phyloP scores from a whole-genome alignment of 129 eudicot species.

The Helianthus annuus region DNA sequence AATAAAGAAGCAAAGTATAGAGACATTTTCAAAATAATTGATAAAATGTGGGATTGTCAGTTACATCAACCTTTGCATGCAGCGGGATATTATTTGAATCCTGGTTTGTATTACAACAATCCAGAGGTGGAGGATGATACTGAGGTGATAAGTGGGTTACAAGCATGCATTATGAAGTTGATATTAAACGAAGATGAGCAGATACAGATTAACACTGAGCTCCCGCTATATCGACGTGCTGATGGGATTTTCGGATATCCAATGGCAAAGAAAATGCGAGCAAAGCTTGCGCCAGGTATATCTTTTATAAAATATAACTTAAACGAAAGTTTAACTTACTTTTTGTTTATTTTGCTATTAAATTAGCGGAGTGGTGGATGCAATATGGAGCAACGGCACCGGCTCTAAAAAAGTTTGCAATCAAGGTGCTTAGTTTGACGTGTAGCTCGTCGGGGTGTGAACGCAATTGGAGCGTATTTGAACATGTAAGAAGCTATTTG shows the following conservation, averaged over 20 bases:
- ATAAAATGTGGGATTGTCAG: slow-evolving; percentile 25
- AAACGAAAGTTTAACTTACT: too few relatives aligned
- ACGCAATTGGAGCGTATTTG: not conserved
- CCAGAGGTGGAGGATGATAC: too few relatives aligned
- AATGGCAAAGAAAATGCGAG: not conserved
- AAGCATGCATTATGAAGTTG: too few relatives aligned
- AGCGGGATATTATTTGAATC: too few relatives aligned
- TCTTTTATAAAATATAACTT: too few relatives aligned
- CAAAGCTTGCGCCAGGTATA: too few relatives aligned
- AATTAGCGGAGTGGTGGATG: not conserved
- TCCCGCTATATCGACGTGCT: not conserved
- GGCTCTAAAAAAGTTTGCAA: not conserved
- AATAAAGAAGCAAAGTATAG: not conserved
- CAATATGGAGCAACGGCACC: not conserved
- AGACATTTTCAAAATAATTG: slow-evolving; percentile 11
- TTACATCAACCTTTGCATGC: not conserved
- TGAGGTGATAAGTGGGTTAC: too few relatives aligned
- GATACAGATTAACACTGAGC: too few relatives aligned
- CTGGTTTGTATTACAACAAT: too few relatives aligned
- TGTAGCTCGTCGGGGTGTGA: not conserved
- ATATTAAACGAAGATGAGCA: too few relatives aligned
- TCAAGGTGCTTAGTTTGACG: not conserved
- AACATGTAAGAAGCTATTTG: too few relatives aligned
- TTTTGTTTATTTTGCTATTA: too few relatives aligned
- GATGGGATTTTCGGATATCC: not conserved